phyloP scores from a whole-genome alignment of 768 basidiomycete species.

The Tulasnella sp. region DNA sequence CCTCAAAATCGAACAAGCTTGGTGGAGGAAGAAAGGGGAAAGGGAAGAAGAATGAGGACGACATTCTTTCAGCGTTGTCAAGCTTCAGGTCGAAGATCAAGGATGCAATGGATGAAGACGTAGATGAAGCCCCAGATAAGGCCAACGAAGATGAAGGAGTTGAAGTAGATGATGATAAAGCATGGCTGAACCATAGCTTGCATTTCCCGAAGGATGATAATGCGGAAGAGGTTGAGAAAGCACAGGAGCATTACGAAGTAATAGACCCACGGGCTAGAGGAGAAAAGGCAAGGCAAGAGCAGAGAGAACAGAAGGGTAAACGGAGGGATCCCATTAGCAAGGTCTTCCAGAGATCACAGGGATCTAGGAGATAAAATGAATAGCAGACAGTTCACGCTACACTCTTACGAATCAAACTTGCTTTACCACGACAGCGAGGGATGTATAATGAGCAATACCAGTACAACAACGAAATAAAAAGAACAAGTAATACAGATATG shows the following conservation, averaged over 20 bases:
- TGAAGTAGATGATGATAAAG: slow-evolving; percentile 67
- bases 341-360: slow-evolving; percentile 5
- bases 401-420: not conserved
- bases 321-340: not conserved
- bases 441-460: not conserved
- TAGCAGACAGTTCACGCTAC: not conserved
- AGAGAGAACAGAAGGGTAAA: slow-evolving; percentile 43
- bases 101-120: slow-evolving; percentile 20
- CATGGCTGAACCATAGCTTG: slow-evolving; percentile 58
- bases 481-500: not conserved
- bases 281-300: slow-evolving; percentile 66
- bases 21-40: slow-evolving; percentile 31
- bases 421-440: not conserved
- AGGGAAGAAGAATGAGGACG: slow-evolving; percentile 60
- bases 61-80: slow-evolving; percentile 52
- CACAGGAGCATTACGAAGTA: slow-evolving; percentile 77
- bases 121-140: slow-evolving; percentile 17
- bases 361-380: not conserved
- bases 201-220: slow-evolving; percentile 67
- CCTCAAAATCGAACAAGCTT: slow-evolving; percentile 49
- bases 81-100: slow-evolving; percentile 63
- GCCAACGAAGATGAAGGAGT: slow-evolving; percentile 31
- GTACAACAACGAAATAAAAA: no score
- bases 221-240: slow-evolving; percentile 60
- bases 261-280: slow-evolving; percentile 69